Conservation (phyloP, 2,329 filamentous ascomycete genomes). For the Penicillium psychrosexuale region DNA sequence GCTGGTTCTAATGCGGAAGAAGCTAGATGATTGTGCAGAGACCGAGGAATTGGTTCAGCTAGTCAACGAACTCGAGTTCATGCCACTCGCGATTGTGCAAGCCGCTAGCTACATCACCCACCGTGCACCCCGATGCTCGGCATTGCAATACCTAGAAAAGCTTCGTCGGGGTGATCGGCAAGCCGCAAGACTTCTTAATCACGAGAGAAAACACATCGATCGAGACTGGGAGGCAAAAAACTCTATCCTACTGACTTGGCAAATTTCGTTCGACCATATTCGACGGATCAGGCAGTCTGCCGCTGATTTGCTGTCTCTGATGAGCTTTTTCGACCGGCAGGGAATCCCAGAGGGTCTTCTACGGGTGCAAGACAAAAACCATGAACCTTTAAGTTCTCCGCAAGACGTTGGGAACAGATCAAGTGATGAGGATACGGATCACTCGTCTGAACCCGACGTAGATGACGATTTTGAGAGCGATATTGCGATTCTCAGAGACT, state of each 20-base stretch:
- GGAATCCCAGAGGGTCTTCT: slow-evolving; percentile 19
- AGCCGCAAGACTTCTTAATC: slow-evolving; percentile 25
- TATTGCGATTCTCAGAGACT: no score
- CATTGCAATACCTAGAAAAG: slow-evolving; percentile 17
- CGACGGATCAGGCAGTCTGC: slow-evolving; percentile 8
- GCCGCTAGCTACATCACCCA: slow-evolving; percentile 27
- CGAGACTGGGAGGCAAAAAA: slow-evolving; percentile 25
- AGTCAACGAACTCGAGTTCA: slow-evolving; percentile 19
- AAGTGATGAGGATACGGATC: no score
- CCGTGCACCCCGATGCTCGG: background rate
- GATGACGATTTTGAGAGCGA: no score
- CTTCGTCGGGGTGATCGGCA: slow-evolving; percentile 34
- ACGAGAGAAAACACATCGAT: slow-evolving; percentile 23
- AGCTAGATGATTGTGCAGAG: no score
- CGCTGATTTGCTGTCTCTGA: background rate
- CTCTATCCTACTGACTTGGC: slow-evolving; percentile 30
- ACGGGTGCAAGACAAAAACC: no score
- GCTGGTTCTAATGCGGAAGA: no score
- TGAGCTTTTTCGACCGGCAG: slow-evolving; percentile 26
- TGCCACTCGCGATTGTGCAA: slow-evolving; percentile 28
- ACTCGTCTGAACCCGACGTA: no score
- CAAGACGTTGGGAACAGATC: no score
- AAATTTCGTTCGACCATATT: slow-evolving; percentile 34
- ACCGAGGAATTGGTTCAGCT: no score
- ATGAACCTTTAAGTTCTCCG: no score